Conservation (phyloP, 352 stramenopile genomes). For the Pythium brassicae region DNA sequence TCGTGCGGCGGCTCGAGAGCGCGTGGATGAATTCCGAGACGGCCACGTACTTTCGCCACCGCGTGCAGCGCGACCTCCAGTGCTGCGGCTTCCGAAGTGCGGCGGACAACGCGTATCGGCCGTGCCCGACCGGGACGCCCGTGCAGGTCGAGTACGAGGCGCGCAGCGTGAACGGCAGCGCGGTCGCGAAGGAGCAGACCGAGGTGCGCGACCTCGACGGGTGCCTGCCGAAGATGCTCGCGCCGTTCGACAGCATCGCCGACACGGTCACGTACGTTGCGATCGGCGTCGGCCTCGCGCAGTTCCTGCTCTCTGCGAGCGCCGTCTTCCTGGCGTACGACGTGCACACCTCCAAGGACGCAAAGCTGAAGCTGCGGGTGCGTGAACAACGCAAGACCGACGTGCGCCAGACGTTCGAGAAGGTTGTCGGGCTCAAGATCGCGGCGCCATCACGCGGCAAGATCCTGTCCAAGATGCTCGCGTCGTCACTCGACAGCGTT, state of each 20-base stretch:
- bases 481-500: conserved; percentile 52
- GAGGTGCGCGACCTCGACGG: conserved; percentile 45
- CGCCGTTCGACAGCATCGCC: conserved; percentile 36
- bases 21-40: conserved; percentile 37
- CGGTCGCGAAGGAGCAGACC: conserved; percentile 37
- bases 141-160: conserved; percentile 59
- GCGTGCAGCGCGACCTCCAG: conserved; percentile 57
- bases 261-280: conserved; percentile 39
- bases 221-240: conserved; percentile 52
- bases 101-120: conserved; percentile 36
- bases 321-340: conserved; percentile 60
- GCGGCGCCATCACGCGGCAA: conserved; percentile 59
- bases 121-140: conserved; percentile 42
- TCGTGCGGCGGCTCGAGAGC: conserved; percentile 36
- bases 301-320: conserved; percentile 34
- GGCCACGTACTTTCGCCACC: conserved; percentile 35
- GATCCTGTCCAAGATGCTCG: conserved; percentile 55
- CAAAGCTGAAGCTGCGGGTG: conserved; percentile 66
- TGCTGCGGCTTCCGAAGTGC: conserved; percentile 63
- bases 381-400: conserved; percentile 17
- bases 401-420: conserved; percentile 58
- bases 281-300: conserved; percentile 23
- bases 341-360: conserved; percentile 54
- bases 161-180: conserved; percentile 46
- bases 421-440: conserved; percentile 70